A percentile compares a stretch with the other conserved stretches of the same genome.
Conservation (phyloP, 768 basidiomycete species). For the Pleurotus cornucopiae region DNA sequence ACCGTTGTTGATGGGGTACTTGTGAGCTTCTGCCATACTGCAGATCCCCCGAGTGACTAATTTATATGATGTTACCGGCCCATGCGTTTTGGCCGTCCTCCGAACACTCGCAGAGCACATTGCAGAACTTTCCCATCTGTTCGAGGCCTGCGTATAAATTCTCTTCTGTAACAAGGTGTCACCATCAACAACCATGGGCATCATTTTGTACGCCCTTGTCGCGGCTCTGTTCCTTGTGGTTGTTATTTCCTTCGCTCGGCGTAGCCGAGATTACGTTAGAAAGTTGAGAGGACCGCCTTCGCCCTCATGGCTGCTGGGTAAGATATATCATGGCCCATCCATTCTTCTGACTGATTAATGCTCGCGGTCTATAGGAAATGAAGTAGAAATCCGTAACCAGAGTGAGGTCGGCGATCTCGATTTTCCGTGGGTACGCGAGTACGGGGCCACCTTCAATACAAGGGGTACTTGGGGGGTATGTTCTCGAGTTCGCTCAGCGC, state of each 20-base stretch:
- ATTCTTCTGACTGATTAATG: neutral
- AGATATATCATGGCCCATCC: neutral
- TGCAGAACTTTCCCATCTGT: neutral
- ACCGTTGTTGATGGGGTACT: neutral
- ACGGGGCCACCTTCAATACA: slow-evolving; percentile 19
- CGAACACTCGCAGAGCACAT: neutral
- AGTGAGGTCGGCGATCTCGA: slow-evolving; percentile 25
- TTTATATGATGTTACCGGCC: neutral
- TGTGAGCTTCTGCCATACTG: neutral
- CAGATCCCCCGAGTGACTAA: neutral
- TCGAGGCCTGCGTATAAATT: neutral
- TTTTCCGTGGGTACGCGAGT: slow-evolving; percentile 21
- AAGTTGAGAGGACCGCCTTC: slow-evolving; percentile 1
- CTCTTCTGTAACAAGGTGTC: neutral
- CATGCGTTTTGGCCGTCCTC: neutral
- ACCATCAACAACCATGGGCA: neutral
- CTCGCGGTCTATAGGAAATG: slow-evolving; percentile 16
- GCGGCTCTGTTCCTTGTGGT: neutral
- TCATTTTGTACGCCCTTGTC: neutral
- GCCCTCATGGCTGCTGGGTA: slow-evolving; percentile 6
- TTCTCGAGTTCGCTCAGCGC: neutral
- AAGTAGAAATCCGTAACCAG: slow-evolving; percentile 16
- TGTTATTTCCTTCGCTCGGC: neutral
- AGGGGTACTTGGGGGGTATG: slow-evolving; percentile 5
- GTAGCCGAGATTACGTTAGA: neutral